A percentile compares a stretch with the other conserved stretches of the same genome.
These are phyloP conservation scores for Lactarius sp. DNA, from an alignment of 768 basidiomycete species.

Conservation along the genomic window DNA sequence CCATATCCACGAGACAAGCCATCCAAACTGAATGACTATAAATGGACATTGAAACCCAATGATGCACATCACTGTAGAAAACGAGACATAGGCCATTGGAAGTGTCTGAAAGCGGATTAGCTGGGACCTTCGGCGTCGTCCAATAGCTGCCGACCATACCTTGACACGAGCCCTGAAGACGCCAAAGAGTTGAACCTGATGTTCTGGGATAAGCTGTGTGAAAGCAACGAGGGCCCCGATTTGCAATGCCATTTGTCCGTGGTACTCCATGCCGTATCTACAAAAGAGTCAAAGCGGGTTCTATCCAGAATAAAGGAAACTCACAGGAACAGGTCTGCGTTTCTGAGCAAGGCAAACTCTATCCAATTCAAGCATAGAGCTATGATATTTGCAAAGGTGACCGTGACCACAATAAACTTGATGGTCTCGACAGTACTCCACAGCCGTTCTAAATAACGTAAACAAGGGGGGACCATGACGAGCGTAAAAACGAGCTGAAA, in stretches of 20 bases:
- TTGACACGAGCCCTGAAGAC: slow-evolving; percentile 84
- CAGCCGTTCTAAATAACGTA: slow-evolving; percentile 88
- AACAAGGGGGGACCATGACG: slow-evolving; percentile 71
- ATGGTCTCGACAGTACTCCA: slow-evolving; percentile 87
- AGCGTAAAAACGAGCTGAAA: slow-evolving; percentile 70
- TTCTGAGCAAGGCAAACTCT: slow-evolving; percentile 64
- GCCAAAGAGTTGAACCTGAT: slow-evolving; percentile 92
- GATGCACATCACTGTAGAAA: slow-evolving; percentile 82
- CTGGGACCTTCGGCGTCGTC: not conserved
- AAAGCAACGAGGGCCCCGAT: slow-evolving; percentile 90
- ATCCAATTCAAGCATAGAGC: slow-evolving; percentile 87
- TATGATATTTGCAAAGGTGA: slow-evolving; percentile 83
- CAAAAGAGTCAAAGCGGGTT: not conserved
- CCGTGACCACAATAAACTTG: slow-evolving; percentile 78
- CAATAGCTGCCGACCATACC: slow-evolving; percentile 38
- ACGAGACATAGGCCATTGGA: slow-evolving; percentile 90
- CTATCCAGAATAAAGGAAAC: slow-evolving; percentile 32
- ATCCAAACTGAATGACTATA: slow-evolving; percentile 97
- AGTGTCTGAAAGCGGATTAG: slow-evolving; percentile 51
- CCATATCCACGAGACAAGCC: slow-evolving; percentile 94
- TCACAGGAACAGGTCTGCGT: slow-evolving; percentile 74
- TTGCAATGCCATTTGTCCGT: slow-evolving; percentile 90
- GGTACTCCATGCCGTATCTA: slow-evolving; percentile 86
- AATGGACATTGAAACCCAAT: slow-evolving; percentile 85
- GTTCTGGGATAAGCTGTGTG: slow-evolving; percentile 96